A percentile compares a stretch with the other conserved stretches of the same genome.
Conservation (phyloP, 805 yeast genomes). For the Dipodascopsis uninucleata region DNA sequence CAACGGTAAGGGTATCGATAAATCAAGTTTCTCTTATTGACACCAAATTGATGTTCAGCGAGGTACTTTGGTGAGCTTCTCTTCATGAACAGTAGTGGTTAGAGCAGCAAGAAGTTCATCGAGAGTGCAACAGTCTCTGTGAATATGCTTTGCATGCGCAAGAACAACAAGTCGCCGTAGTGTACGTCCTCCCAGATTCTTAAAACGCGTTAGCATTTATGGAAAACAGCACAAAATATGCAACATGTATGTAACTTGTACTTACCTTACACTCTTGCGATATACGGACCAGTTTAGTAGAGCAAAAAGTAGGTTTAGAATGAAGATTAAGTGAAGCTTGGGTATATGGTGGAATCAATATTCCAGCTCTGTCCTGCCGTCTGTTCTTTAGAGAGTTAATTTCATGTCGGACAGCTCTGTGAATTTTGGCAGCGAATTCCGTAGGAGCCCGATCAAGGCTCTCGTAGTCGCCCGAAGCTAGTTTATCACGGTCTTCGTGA, state of each 20-base stretch:
- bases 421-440: too few relatives aligned
- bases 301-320: conserved; percentile 14
- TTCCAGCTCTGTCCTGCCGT: conserved; percentile 9
- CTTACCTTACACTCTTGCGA: conserved; percentile 17
- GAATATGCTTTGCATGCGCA: conserved; percentile 23
- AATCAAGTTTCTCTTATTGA: too few relatives aligned
- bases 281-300: conserved; percentile 13
- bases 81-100: conserved; percentile 2
- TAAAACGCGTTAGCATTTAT: neutral
- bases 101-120: conserved; percentile 18
- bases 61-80: neutral
- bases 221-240: neutral
- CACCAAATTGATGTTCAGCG: too few relatives aligned
- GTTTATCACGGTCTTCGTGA: neutral
- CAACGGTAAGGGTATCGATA: too few relatives aligned
- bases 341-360: conserved; percentile 16
- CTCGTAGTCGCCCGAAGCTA: neutral
- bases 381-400: too few relatives aligned
- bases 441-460: neutral
- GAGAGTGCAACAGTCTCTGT: conserved; percentile 10
- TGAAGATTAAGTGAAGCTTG: conserved; percentile 19
- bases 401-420: too few relatives aligned
- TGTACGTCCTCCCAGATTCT: conserved; percentile 21
- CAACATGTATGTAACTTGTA: neutral
- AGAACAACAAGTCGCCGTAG: conserved; percentile 18